A percentile compares a stretch with the other conserved stretches of the same genome.
These are phyloP conservation scores for Scolecobasidium constrictum DNA, from an alignment of 2,329 filamentous ascomycete species.

Conservation along the genomic window DNA sequence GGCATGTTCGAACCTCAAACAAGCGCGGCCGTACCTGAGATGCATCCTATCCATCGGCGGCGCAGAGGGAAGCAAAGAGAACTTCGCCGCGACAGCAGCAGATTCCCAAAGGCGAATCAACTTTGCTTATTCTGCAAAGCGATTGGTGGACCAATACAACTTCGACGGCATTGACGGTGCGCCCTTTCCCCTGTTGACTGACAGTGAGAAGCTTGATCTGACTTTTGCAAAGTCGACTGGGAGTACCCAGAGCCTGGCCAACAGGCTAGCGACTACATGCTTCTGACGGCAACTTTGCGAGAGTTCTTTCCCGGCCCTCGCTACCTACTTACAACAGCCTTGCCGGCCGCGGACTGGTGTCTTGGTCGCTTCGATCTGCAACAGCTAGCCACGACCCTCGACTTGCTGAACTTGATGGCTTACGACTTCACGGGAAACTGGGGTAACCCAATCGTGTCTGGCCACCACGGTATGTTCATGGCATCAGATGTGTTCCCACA, in stretches of 20 bases:
- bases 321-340: constrained; percentile 60
- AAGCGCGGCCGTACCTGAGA: constrained; percentile 58
- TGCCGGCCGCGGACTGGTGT: constrained; percentile 56
- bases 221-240: constrained; percentile 88
- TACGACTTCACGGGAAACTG: constrained; percentile 71
- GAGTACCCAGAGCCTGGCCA: constrained; percentile 57
- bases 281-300: constrained; percentile 56
- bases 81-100: constrained; percentile 57
- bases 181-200: constrained; percentile 16
- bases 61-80: constrained; percentile 48
- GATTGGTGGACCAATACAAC: constrained; percentile 58
- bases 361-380: constrained; percentile 59
- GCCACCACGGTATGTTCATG: too few species aligned
- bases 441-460: constrained; percentile 51
- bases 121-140: constrained; percentile 58
- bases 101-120: constrained; percentile 50
- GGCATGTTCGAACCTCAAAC: constrained; percentile 63
- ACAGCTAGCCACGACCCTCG: constrained; percentile 53
- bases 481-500: too few species aligned
- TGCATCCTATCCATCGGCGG: constrained; percentile 72
- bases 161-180: constrained; percentile 69
- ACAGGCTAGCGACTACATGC: constrained; percentile 60
- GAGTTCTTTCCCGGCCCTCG: constrained; percentile 55
- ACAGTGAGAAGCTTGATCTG: background rate
- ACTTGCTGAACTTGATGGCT: constrained; percentile 68